Base-by-base conservation (phyloP, 495 filamentous ascomycete species). In the Xylaria palmicola region DNA sequence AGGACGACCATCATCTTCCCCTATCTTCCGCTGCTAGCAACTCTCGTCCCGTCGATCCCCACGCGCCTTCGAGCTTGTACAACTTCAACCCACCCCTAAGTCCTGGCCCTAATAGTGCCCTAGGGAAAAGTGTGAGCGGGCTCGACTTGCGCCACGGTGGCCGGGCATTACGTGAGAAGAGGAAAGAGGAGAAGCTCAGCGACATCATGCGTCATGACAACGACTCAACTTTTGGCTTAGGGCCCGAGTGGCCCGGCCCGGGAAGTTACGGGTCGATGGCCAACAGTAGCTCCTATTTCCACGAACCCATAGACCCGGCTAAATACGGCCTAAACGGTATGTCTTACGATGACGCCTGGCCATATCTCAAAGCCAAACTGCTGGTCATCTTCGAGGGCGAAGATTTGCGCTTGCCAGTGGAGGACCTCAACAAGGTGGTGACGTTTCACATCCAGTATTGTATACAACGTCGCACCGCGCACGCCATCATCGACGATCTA, bases 321-420 rank as follows among this genome's bases (percentile, higher is more conserved):
- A 83, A 82, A 59, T 83, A 90, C 64, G 91, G 91, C 0, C 75
- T 96, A 22, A 84, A 90, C 60, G 91, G 90, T 64, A 88, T 97
- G 86, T 85, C 84, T 5, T 80, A 88, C 0, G 94, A 99, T 64
- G 92, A 97, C 70, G 93, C 92, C 6, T 99, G 95, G 95, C 91
- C 93, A 24, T 90, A 91, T 59, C 74, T 99, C n/a, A 94, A 93
- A 65, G 88, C 89, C 0, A 92, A 91, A 61, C 70, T 98, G n/a
- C 79, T 98, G 10, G 85, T 90, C 47, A 87, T 97, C 13, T 99
- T 99, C 67, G 90, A 97, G 64, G 93, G 90, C 9, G 95, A 97
- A 65, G 90, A 96, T 62, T 80, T 97, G 5, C 83, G 91, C 13
- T 82, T 93, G 44, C 92, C 93, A 0, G 89, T 99, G 17, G 95